Evolutionary conservation across 2,329 filamentous ascomycete genomes (phyloP), one percentile per base, ranked within the genome.

Genomic region (Curvularia lunata): DNA sequence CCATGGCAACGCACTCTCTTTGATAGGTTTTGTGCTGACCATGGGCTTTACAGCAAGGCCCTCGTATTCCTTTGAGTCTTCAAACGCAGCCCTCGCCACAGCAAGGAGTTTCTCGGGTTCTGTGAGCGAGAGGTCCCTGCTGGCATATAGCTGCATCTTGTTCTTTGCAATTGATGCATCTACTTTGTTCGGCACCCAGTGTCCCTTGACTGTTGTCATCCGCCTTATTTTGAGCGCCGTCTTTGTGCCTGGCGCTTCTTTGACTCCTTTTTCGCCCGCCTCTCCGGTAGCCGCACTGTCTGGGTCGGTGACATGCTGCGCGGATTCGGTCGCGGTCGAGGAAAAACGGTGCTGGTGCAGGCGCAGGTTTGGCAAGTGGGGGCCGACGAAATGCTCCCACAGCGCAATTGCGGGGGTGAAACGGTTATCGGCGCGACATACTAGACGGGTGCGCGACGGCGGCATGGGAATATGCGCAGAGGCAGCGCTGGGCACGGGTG

Each of bases 361-460:
- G 27, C 52, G 57, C 40, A 52, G 48, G 27, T 53, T 38, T 21
- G 48, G 50, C 51, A 54, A 51, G 37, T 50, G 54, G 12, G 69
- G 66, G 27, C 61, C 53, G 48, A 72, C 58, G 52, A 76, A 76
- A 37, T 75, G 67, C 59, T 74, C 73, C 72, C 71, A 76, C 25
- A 77, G 64, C 27, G 61, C 67, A 47, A 63, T 55, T 13, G 74
- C 66, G 8, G 71, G 71, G 51, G 61, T 65, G 56, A 75, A 76
- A 47, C 65, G 64, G 46, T 77, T 72, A 56, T 64, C 64, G 34
- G 75, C 70, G 59, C 68, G 66, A 62, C 75, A 77, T 67, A 66
- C 61, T 40, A 67, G 66, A 38, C 68, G 65, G 30, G 56, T 43
- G 46, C 54, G 63, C 48, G 63, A 61, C 46, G 62, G 58, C 57